phyloP scores from a whole-genome alignment of 2,329 filamentous ascomycete species.

The Trichoderma cornu-damae region DNA sequence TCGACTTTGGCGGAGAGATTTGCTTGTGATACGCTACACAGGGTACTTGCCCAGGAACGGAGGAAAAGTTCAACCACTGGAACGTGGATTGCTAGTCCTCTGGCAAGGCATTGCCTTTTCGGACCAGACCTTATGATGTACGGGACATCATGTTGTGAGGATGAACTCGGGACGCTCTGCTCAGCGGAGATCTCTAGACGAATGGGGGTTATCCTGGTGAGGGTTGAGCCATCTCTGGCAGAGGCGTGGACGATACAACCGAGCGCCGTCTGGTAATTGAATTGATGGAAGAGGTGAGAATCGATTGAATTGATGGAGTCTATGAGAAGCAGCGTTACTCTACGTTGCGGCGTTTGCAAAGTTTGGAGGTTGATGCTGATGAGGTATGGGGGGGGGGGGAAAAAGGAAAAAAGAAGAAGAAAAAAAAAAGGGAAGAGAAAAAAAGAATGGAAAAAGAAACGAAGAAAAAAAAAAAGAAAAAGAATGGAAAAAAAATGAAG shows the following conservation, averaged over 20 bases:
- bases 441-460: too few relatives aligned
- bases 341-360: slow-evolving; percentile 27
- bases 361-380: slow-evolving; percentile 19
- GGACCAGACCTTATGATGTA: slow-evolving; percentile 75
- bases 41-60: too few relatives aligned
- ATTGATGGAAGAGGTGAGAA: slow-evolving; percentile 73
- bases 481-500: neutral
- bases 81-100: slow-evolving; percentile 92
- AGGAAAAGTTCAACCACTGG: slow-evolving; percentile 94
- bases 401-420: neutral
- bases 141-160: slow-evolving; percentile 41
- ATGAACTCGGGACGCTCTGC: slow-evolving; percentile 36
- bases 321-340: slow-evolving; percentile 50
- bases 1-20: slow-evolving; percentile 72
- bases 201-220: slow-evolving; percentile 51
- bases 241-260: slow-evolving; percentile 59
- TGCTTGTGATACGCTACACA: slow-evolving; percentile 67
- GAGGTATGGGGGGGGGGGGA: neutral
- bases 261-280: slow-evolving; percentile 78
- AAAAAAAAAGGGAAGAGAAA: too few relatives aligned
- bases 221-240: slow-evolving; percentile 39
- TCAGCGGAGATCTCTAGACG: slow-evolving; percentile 53
- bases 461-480: neutral
- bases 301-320: slow-evolving; percentile 88
- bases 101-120: slow-evolving; percentile 85